Conservation (phyloP, 2,329 filamentous ascomycete species). For the Penicillium sp. region DNA sequence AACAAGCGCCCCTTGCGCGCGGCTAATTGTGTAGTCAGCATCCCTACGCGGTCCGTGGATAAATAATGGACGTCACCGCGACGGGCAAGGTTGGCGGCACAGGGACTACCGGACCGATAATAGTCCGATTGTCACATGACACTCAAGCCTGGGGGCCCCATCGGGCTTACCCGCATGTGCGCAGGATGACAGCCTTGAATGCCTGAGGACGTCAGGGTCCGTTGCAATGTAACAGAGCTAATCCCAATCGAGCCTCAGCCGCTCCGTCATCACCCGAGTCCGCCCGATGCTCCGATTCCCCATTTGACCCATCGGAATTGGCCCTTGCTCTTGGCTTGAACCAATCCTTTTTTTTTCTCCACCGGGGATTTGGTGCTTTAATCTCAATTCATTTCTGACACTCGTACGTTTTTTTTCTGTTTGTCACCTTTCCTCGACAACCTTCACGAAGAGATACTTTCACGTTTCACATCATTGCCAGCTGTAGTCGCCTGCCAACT, state of each 20-base stretch:
- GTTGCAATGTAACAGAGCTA: conserved; percentile 1
- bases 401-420: conserved; percentile 1
- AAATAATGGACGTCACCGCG: neutral
- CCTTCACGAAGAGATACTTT: neutral
- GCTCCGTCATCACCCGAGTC: conserved; percentile 12
- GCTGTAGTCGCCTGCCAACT: neutral
- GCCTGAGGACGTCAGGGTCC: no score
- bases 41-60: conserved; percentile 13
- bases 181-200: neutral
- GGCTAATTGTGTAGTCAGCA: conserved; percentile 20
- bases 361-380: conserved; percentile 10
- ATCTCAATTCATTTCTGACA: conserved; percentile 11
- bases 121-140: no score
- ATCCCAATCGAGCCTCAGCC: conserved; percentile 1
- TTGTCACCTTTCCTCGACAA: neutral
- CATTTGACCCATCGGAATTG: conserved; percentile 1
- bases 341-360: conserved; percentile 10
- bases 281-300: conserved; percentile 1
- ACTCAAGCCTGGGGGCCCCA: no score
- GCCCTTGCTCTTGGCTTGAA: conserved; percentile 7
- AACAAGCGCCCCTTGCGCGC: conserved; percentile 38
- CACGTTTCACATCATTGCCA: neutral
- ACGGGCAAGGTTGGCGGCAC: no score
- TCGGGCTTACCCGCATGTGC: neutral
- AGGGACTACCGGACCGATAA: no score